Evolutionary conservation across 306 rosid genomes (phyloP).

Genomic region (Herpetospermum pedunculosum): DNA sequence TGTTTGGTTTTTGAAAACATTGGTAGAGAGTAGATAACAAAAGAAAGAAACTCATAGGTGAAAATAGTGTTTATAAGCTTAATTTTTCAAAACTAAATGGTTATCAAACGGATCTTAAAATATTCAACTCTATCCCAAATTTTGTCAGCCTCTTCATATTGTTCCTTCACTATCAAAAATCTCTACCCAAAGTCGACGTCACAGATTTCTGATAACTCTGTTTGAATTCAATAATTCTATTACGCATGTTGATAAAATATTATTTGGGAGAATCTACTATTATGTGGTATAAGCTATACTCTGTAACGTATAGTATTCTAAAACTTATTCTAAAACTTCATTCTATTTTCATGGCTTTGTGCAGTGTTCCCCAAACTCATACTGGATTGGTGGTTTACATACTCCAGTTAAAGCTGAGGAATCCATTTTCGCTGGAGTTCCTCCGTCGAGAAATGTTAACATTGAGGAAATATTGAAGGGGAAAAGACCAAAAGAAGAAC

Average conservation of each 20-base stretch:
- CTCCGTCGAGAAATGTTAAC: constrained; percentile 18
- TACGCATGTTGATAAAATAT: background rate
- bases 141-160: background rate
- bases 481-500: constrained; percentile 52
- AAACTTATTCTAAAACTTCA: no score
- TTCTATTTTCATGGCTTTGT: background rate
- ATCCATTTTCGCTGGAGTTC: constrained; percentile 16
- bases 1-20: no score
- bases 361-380: constrained; percentile 24
- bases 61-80: no score
- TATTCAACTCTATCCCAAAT: no score
- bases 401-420: constrained; percentile 32
- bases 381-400: background rate
- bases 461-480: constrained; percentile 28
- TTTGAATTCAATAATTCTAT: background rate
- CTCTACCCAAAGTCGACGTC: background rate
- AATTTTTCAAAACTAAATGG: no score
- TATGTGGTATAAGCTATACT: no score
- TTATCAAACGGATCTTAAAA: no score
- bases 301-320: background rate
- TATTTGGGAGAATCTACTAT: background rate
- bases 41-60: no score
- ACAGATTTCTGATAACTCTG: background rate
- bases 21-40: no score
- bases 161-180: background rate